Evolutionary conservation across 805 yeast species (phyloP), one percentile per base, ranked within the genome.

Genomic region (Jamesozyma piceae): DNA sequence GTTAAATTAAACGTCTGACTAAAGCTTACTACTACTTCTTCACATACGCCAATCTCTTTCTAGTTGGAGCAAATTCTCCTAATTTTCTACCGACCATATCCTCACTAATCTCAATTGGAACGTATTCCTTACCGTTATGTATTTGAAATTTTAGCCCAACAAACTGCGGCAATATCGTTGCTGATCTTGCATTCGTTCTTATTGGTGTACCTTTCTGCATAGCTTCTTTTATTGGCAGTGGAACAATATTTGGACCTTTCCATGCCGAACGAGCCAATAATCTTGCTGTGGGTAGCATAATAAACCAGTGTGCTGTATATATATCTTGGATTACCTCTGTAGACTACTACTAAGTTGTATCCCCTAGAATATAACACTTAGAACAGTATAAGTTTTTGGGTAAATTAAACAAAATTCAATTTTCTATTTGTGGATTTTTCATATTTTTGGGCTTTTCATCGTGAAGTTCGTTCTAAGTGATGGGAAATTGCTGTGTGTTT

Each of bases 81-180:
- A 92, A 68, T 61, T 90, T 92, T 52, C 80, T 76, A 17, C 98
- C 98, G 46, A 92, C 96, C 98, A 92, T 92, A 54, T 92, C 92
- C 60, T 92, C 97, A 8, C 82, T 77, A 24, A 92, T 75, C 50
- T 81, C 86, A 41, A 92, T 73, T 40, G 87, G 86, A 32, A 88
- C 95, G 59, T 89, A 92, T 53, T 87, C 95, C 59, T 82, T 85
- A 24, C 98, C 98, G 65, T 92, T 92, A 66, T 92, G 98, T 29
- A 92, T 85, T 64, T 92, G 95, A 64, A 92, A 92, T 54, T 80
- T 82, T 43, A 92, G 70, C 4, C 98, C 98, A 28, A 92, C 95
- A 65, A 92, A 90, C 60, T 87, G 95, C 18, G 98, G 98, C 39
- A 92, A 68, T 42, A 92, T 85, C 17, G 97, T 92, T 59, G 97